Evolutionary conservation across 345 rosid species (phyloP), one percentile per base, ranked within the genome.

Genomic region (Passiflora organensis): DNA sequence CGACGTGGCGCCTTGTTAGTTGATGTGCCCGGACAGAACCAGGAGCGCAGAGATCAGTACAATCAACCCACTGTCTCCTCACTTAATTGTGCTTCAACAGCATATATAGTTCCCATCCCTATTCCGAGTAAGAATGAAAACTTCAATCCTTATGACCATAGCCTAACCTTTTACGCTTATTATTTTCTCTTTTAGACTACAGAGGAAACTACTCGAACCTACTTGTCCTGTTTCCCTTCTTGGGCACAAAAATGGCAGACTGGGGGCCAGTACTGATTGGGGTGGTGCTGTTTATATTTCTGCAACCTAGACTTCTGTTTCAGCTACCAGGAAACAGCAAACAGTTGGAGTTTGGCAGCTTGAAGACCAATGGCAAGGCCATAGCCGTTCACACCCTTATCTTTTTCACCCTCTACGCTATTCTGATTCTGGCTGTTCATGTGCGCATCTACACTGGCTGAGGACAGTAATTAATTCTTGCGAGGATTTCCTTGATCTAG

Each of bases 231-330:
- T 6, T 41, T 17, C 2, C 48, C n/a, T 17, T 38, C 17, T 34
- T 37, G 32, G 19, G 3, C n/a, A 0, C 28, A 15, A 32, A 13
- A 62, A 93, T 89, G 96, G 86, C 89, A 16, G 99, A 93, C 69
- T 89, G 99, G 97, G 99, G 90, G 28, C 97, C 97, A 2, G 87
- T 89, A 17, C 5, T 93, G 22, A 69, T 93, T 38, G 99, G 96
- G 8, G 89, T 89, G 51, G 72, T 89, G 25, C 69, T 93, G 32
- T 93, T 93, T 78, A 82, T 93, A 51, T 39, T 93, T 23, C 86
- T 93, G 48, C 79, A 83, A 54, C 97, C 97, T 5, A 95, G 99
- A 1, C 88, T 93, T 38, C 69, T 93, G 50, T 86, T 83, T 62
- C 82, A 82, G 58, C 43, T 93, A 1, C 97, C 96, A 0, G 97